A percentile compares a stretch with the other conserved stretches of the same genome.
phyloP scores from a whole-genome alignment of 495 filamentous ascomycete species.

The Baudoinia panamericana region DNA sequence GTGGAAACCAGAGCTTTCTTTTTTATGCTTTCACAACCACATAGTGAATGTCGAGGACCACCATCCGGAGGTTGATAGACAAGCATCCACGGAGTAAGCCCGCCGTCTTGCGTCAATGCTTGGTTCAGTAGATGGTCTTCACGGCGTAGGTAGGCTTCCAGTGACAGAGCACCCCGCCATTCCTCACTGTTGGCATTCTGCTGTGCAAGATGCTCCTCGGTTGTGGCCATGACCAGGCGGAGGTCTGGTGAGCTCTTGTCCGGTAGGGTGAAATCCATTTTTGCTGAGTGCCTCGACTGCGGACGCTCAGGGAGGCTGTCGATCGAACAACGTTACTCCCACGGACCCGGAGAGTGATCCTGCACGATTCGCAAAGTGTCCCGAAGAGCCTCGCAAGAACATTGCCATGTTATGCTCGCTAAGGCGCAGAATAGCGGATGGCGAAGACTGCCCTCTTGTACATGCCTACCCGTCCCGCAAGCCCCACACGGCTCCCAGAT shows the following conservation, averaged over 20 bases:
- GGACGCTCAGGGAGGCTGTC: too few relatives aligned
- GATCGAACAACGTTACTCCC: too few relatives aligned
- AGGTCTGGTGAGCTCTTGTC: constrained; percentile 46
- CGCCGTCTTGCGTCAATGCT: constrained; percentile 54
- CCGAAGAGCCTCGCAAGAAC: too few relatives aligned
- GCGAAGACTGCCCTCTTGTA: too few relatives aligned
- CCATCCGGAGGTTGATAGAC: constrained; percentile 38
- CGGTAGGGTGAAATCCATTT: constrained; percentile 36
- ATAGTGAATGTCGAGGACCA: constrained; percentile 49
- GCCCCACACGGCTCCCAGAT: too few relatives aligned
- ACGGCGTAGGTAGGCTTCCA: constrained; percentile 61
- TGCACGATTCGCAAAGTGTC: too few relatives aligned
- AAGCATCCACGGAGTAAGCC: constrained; percentile 76
- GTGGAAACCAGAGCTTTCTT: constrained; percentile 53
- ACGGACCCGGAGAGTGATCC: too few relatives aligned
- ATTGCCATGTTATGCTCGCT: too few relatives aligned
- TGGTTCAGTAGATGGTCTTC: constrained; percentile 60
- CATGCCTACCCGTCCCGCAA: too few relatives aligned
- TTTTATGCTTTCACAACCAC: constrained; percentile 69
- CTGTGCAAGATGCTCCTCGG: constrained; percentile 46
- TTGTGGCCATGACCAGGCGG: constrained; percentile 53
- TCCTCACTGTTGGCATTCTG: constrained; percentile 53
- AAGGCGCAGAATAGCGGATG: too few relatives aligned
- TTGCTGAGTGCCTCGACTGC: background rate
- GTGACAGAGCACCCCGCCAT: constrained; percentile 57